These are phyloP conservation scores for Colletotrichum musae DNA, from an alignment of 2,329 filamentous ascomycete genomes.

Conservation along the genomic window DNA sequence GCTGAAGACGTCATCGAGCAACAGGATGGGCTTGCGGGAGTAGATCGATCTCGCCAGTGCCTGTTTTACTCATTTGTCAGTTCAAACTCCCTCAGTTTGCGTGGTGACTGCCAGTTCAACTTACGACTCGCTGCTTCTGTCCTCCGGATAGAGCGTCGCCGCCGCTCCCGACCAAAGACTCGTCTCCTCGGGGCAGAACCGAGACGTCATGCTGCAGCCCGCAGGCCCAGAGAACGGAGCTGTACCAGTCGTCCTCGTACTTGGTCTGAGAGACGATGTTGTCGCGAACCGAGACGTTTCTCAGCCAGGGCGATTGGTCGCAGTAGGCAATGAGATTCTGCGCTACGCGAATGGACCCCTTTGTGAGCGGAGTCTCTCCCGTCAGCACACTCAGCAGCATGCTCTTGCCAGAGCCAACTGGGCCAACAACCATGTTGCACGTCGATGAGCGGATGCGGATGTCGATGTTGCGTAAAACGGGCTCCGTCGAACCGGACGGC, in stretches of 20 bases:
- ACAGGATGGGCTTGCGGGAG: neutral
- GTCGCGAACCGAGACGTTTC: constrained; percentile 43
- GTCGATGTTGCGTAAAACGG: constrained; percentile 23
- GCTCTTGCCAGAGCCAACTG: constrained; percentile 42
- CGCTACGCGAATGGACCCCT: neutral
- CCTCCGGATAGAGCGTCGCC: neutral
- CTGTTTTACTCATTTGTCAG: neutral
- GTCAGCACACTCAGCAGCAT: constrained; percentile 36
- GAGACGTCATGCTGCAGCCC: constrained; percentile 24
- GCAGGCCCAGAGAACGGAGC: constrained; percentile 42
- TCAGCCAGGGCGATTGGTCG: constrained; percentile 45
- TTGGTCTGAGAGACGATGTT: constrained; percentile 44
- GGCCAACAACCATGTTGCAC: constrained; percentile 37
- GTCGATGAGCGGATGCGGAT: constrained; percentile 8
- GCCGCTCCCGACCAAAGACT: neutral
- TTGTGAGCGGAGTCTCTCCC: constrained; percentile 30
- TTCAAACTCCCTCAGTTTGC: neutral
- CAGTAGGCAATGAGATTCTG: constrained; percentile 39
- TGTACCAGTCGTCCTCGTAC: constrained; percentile 42
- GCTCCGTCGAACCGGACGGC: constrained; percentile 7
- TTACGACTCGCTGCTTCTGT: constrained; percentile 6
- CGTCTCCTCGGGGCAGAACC: neutral
- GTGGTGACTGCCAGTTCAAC: neutral
- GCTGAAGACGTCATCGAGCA: constrained; percentile 1
- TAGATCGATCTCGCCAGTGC: constrained; percentile 7